Base-by-base conservation (phyloP, 768 basidiomycete genomes). In the Gloeostereum incarnatum region DNA sequence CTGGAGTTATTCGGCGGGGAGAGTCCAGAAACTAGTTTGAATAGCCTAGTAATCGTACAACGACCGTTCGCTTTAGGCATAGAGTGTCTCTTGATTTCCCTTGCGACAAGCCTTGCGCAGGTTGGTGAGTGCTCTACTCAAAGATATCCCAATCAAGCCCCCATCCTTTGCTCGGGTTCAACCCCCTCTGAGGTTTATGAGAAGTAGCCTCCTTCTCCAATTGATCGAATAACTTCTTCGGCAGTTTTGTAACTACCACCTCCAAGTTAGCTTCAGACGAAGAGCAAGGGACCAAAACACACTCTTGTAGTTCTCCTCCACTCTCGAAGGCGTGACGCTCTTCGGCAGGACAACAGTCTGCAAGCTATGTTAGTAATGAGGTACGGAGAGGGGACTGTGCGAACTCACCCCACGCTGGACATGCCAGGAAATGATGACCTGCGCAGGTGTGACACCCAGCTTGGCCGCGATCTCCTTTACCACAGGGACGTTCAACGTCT, bases 281-380 rank as follows among this genome's bases (percentile, higher is more conserved):
- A 49, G 39, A 13, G 66, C 58, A 14, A 64, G 27, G 8, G 4
- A 34, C 17, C 6, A 31, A 34, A 8, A 47, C 62, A 42, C 45
- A 74, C 81, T 59, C n/a, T 76, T 62, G 29, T 78, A 59, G 62
- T 90, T 89, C 54, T 84, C 81, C 40, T 67, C 60, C 23, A 90
- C 66, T 20, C 82, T 73, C 31, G 70, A 68, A 8, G 81, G 65
- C 3, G 75, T 79, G 10, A 86, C 81, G 45, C 79, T 83, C 67
- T 88, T 90, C 2, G 86, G 82, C 8, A 89, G 64, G 5, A 80
- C 80, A 39, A 81, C 63, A 33, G 78, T 75, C 80, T 82, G 46
- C 19, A 40, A 31, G 38, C 5, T 24, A 5, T n/a, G 22, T 10
- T 23, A 14, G n/a, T 23, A 17, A 30, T 7, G 7, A 7, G 34